phyloP scores from a whole-genome alignment of 306 rosid genomes.

The Dryas drummondii region DNA sequence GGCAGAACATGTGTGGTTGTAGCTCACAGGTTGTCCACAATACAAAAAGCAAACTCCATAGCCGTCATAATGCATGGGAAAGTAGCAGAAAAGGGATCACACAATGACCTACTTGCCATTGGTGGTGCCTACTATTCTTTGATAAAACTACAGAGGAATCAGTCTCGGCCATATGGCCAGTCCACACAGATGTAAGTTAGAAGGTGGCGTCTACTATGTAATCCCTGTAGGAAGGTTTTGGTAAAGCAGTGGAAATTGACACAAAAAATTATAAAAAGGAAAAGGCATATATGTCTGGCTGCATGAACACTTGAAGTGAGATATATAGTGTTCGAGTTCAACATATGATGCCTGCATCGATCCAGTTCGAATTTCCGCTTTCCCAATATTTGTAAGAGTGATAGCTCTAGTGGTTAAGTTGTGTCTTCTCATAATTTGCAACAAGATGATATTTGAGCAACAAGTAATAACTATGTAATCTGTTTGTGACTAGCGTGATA shows the following conservation, averaged over 20 bases:
- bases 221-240: too few relatives aligned
- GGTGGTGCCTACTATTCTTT: slow-evolving; percentile 59
- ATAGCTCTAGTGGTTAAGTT: too few relatives aligned
- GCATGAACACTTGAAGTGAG: too few relatives aligned
- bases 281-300: too few relatives aligned
- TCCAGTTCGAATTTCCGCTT: too few relatives aligned
- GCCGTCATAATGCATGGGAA: slow-evolving; percentile 64
- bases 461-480: background rate
- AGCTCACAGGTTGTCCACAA: slow-evolving; percentile 76
- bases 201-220: too few relatives aligned
- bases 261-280: background rate
- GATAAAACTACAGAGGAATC: slow-evolving; percentile 50
- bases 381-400: too few relatives aligned
- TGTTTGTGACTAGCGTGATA: slow-evolving; percentile 3
- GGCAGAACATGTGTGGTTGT: slow-evolving; percentile 70
- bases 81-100: slow-evolving; percentile 65
- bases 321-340: too few relatives aligned
- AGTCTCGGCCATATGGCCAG: background rate
- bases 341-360: too few relatives aligned
- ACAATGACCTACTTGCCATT: slow-evolving; percentile 38
- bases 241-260: background rate
- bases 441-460: slow-evolving; percentile 8
- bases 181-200: too few relatives aligned
- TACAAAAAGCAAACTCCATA: slow-evolving; percentile 55
- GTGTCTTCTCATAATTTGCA: slow-evolving; percentile 85